Evolutionary conservation across 1,139 yeast genomes (phyloP).

Genomic region (Yamadazyma trypodendri): DNA sequence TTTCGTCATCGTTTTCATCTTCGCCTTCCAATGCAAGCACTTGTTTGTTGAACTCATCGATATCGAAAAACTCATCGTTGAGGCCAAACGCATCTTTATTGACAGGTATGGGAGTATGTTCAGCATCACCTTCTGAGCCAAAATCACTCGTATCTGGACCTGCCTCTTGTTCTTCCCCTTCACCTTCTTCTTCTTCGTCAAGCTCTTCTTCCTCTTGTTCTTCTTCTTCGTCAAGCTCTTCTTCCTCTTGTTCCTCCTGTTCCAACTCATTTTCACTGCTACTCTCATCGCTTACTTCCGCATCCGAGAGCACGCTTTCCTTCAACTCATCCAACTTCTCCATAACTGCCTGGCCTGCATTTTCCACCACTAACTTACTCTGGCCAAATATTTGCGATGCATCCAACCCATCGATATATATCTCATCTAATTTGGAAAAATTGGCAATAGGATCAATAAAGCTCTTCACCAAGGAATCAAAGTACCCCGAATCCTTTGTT

Average conservation of each 20-base stretch:
- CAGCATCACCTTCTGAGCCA: constrained; percentile 21
- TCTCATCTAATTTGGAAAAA: constrained; percentile 75
- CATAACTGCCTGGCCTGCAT: constrained; percentile 36
- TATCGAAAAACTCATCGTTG: constrained; percentile 81
- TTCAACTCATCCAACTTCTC: constrained; percentile 25
- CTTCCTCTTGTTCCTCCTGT: constrained; percentile 8
- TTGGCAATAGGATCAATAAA: constrained; percentile 63
- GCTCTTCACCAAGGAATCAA: constrained; percentile 46
- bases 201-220: constrained; percentile 11
- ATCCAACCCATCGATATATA: constrained; percentile 83
- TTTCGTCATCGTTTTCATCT: constrained; percentile 45
- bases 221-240: constrained; percentile 8
- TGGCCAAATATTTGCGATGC: constrained; percentile 95
- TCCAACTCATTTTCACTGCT: constrained; percentile 12
- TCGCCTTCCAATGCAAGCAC: constrained; percentile 69
- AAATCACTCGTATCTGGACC: too few relatives aligned
- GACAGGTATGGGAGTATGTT: constrained; percentile 7
- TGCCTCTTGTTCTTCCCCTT: constrained; percentile 21
- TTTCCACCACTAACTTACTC: constrained; percentile 68
- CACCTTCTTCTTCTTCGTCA: constrained; percentile 18
- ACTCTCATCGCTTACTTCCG: constrained; percentile 14
- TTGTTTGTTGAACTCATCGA: constrained; percentile 83
- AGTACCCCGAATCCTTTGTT: constrained; percentile 15
- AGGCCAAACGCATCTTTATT: constrained; percentile 61
- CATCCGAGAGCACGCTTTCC: constrained; percentile 12